phyloP scores from a whole-genome alignment of 176 grass and related monocot genomes.

The Oryza australiensis region DNA sequence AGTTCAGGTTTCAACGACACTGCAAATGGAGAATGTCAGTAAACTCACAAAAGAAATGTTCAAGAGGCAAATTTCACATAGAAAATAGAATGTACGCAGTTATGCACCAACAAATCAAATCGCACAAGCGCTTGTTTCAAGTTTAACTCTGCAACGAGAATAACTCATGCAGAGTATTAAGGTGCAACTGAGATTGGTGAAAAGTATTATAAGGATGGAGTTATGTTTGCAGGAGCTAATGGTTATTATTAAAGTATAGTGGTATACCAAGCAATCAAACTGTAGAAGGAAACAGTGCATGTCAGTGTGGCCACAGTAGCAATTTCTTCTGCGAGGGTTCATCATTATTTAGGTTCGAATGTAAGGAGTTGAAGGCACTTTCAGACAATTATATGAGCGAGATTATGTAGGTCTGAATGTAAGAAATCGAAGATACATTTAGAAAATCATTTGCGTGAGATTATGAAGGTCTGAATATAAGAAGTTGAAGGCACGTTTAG shows the following conservation, averaged over 20 bases:
- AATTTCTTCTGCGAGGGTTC: not conserved
- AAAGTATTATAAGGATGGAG: not conserved
- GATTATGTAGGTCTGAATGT: not conserved
- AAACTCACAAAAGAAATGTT: constrained; percentile 31
- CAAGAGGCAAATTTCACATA: not conserved
- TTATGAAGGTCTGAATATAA: no score
- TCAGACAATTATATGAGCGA: not conserved
- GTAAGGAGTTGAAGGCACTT: no score
- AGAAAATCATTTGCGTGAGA: no score
- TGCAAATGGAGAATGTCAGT: constrained; percentile 46
- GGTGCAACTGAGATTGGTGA: not conserved
- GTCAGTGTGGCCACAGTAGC: not conserved
- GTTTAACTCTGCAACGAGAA: not conserved
- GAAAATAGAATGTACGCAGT: not conserved
- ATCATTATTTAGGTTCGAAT: not conserved
- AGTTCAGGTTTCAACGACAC: constrained; percentile 98
- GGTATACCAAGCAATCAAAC: not conserved
- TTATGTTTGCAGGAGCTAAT: not conserved
- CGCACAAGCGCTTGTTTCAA: not conserved
- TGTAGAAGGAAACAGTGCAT: not conserved
- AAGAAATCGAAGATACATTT: not conserved
- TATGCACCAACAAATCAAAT: constrained; percentile 14
- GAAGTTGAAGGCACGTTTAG: no score
- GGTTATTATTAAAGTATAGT: not conserved
- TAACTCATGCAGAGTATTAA: not conserved